A percentile compares a stretch with the other conserved stretches of the same genome.
Evolutionary conservation across 208 protist species (phyloP).

Genomic region (Wallacemonas sp.): DNA sequence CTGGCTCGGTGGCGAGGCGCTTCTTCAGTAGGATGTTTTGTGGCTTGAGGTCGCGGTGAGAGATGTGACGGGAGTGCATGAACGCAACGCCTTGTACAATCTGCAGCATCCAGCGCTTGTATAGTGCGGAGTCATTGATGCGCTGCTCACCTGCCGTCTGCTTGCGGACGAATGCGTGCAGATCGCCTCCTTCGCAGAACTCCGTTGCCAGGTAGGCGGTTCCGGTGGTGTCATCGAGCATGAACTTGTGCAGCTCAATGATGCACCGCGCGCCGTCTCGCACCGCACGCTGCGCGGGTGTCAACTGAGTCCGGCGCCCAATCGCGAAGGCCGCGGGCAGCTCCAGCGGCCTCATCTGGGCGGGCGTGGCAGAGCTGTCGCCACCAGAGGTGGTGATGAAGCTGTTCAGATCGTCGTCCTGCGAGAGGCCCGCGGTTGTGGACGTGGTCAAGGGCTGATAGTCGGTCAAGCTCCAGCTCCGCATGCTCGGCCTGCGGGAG

Average conservation of each 20-base stretch:
- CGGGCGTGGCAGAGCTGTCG: slow-evolving; percentile 1
- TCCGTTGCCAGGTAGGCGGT: slow-evolving; percentile 96
- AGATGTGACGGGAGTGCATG: slow-evolving; percentile 66
- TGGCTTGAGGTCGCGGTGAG: slow-evolving; percentile 60
- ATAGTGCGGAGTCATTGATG: slow-evolving; percentile 33
- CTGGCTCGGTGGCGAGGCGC: not conserved
- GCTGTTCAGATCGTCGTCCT: slow-evolving; percentile 7
- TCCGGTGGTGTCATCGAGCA: slow-evolving; percentile 74
- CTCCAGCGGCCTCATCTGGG: not conserved
- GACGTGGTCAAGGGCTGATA: slow-evolving; percentile 6
- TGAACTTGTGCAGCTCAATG: slow-evolving; percentile 92
- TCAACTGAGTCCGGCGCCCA: not conserved
- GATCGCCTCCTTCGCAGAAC: slow-evolving; percentile 94
- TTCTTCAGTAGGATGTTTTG: slow-evolving; percentile 83
- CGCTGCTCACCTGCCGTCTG: slow-evolving; percentile 16
- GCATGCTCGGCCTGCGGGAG: slow-evolving; percentile 1
- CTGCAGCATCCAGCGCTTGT: slow-evolving; percentile 68
- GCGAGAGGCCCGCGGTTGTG: slow-evolving; percentile 2
- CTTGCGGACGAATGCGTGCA: slow-evolving; percentile 91
- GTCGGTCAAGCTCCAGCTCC: slow-evolving; percentile 6
- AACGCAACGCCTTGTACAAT: slow-evolving; percentile 63
- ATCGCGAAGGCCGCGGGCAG: not conserved
- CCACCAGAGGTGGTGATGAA: not conserved
- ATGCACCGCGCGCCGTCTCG: slow-evolving; percentile 45
- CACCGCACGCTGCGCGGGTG: slow-evolving; percentile 4